phyloP scores from a whole-genome alignment of 139 green algal species.

The Nannochloris sp. region DNA sequence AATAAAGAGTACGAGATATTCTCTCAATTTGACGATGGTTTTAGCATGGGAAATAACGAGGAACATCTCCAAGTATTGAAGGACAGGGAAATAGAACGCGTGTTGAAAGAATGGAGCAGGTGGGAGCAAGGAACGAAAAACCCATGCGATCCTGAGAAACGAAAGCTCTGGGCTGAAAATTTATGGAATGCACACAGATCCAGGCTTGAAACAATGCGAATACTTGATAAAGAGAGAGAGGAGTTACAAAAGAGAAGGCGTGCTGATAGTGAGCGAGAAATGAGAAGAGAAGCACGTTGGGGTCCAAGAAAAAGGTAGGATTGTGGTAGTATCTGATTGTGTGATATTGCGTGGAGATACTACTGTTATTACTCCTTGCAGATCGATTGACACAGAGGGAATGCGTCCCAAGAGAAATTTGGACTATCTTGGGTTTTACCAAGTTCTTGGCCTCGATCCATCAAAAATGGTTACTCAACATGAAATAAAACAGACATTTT shows the following conservation, averaged over 20 bases:
- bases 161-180: constrained; percentile 44
- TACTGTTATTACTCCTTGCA: not conserved
- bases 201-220: constrained; percentile 29
- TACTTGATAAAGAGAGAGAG: constrained; percentile 12
- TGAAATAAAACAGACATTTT: constrained; percentile 64
- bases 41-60: not conserved
- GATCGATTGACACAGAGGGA: not conserved
- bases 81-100: constrained; percentile 15
- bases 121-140: constrained; percentile 54
- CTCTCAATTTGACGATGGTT: not conserved
- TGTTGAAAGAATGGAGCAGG: constrained; percentile 56
- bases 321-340: not conserved
- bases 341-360: not conserved
- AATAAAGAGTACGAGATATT: constrained; percentile 1
- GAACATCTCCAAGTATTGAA: not conserved
- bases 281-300: constrained; percentile 19
- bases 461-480: constrained; percentile 18
- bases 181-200: constrained; percentile 34
- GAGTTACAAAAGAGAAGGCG: not conserved
- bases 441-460: constrained; percentile 46
- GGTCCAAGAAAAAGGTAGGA: constrained; percentile 11
- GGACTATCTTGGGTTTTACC: constrained; percentile 74
- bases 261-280: constrained; percentile 21
- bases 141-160: constrained; percentile 42
- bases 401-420: constrained; percentile 10